Evolutionary conservation across 805 yeast genomes (phyloP), one percentile per base, ranked within the genome.

Genomic region (Candida nonsorbophila): DNA sequence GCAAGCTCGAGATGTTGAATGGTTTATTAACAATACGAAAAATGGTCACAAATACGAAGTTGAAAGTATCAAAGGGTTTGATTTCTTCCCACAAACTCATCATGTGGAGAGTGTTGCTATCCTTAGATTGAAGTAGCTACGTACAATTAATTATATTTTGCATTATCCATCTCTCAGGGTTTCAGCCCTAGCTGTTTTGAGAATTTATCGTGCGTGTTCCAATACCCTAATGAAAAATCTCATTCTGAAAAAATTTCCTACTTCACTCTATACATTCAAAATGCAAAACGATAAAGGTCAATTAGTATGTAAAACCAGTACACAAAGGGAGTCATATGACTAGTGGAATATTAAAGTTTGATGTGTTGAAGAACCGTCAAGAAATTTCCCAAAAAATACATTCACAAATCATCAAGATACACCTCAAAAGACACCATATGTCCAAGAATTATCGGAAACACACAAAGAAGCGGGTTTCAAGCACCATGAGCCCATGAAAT

Each of bases 251-350:
- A 31, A 33, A 29, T 22, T 27, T 28, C 28, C 18, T 29, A 23
- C 16, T 20, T 20, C 23, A 24, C 24, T 24, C 24, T 29, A 31
- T 24, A 29, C n/a, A 40, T 11, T 19, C 83, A 86, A 72, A 64
- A 90, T 90, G 98, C 97, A 90, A 83, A 90, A 92, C 98, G 97
- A 92, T 72, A 87, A 85, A 79, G 97, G 98, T 73, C 94, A 87
- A 79, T 81, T 87, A 75, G 97, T 86, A 84, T 72, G 95, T 85
- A 53, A 28, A 30, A 25, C n/a, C n/a, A n/a, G n/a, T n/a, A n/a
- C n/a, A n/a, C n/a, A n/a, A n/a, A n/a, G n/a, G n/a, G n/a, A n/a
- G n/a, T n/a, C n/a, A n/a, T n/a, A n/a, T n/a, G n/a, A n/a, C n/a
- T n/a, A n/a, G n/a, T n/a, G n/a, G n/a, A n/a, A n/a, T n/a, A n/a